Evolutionary conservation across 2,329 filamentous ascomycete genomes (phyloP).

Genomic region (Pseudonectria foliicola): DNA sequence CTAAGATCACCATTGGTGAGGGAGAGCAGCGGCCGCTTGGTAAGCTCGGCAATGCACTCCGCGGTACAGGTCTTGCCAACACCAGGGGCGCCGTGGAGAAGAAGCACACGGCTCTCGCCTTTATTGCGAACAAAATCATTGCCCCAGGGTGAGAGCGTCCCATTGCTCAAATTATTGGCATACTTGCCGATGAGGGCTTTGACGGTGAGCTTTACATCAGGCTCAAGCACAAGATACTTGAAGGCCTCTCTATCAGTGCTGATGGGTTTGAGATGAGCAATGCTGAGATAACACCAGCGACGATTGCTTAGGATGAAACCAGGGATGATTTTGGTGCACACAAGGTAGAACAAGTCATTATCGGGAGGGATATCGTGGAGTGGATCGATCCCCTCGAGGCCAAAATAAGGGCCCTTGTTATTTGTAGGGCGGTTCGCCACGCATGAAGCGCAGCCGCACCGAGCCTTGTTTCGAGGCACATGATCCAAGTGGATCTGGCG

Average conservation of each 20-base stretch:
- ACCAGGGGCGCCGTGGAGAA: conserved; percentile 46
- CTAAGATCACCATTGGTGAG: conserved; percentile 44
- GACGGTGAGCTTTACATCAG: conserved; percentile 41
- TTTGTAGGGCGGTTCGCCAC: conserved; percentile 11
- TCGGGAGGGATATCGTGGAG: conserved; percentile 27
- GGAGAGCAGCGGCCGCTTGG: conserved; percentile 42
- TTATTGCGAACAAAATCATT: conserved; percentile 44
- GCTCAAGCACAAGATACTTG: conserved; percentile 42
- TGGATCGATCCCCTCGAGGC: conserved; percentile 36
- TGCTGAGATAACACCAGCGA: conserved; percentile 36
- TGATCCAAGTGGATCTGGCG: conserved; percentile 22
- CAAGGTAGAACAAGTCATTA: conserved; percentile 37
- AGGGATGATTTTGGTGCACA: conserved; percentile 36
- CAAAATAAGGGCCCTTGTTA: conserved; percentile 27
- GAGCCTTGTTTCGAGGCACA: conserved; percentile 33
- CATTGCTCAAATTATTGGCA: conserved; percentile 27
- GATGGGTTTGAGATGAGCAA: conserved; percentile 33
- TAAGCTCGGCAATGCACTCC: conserved; percentile 46
- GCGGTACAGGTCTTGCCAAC: conserved; percentile 52
- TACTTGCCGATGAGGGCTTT: conserved; percentile 42
- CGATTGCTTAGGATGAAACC: conserved; percentile 40
- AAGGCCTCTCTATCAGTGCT: conserved; percentile 40
- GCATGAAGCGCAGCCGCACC: conserved; percentile 37
- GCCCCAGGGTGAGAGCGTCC: conserved; percentile 37
- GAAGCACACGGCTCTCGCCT: conserved; percentile 42